phyloP scores from a whole-genome alignment of 2,329 filamentous ascomycete genomes.

The Paraconiothyrium brasiliense region DNA sequence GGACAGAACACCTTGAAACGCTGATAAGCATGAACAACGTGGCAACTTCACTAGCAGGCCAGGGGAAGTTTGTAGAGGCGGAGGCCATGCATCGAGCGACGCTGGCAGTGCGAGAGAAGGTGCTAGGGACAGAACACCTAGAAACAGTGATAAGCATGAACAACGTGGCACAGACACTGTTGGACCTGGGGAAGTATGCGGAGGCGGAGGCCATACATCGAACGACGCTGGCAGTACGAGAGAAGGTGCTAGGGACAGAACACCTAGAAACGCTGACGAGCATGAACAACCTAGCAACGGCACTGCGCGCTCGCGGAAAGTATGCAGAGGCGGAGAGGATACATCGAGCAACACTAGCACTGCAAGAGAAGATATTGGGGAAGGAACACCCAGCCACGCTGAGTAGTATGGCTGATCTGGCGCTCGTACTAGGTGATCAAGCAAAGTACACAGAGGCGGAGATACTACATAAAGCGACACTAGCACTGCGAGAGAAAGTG shows the following conservation, averaged over 20 bases:
- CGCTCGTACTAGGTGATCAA: not conserved
- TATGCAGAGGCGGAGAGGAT: slow-evolving; percentile 3
- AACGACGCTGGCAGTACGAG: not conserved
- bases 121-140: slow-evolving; percentile 13
- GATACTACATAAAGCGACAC: too few relatives aligned
- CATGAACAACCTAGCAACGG: not conserved
- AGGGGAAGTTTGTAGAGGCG: slow-evolving; percentile 11
- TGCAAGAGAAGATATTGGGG: not conserved
- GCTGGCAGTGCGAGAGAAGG: slow-evolving; percentile 10
- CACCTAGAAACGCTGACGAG: slow-evolving; percentile 3
- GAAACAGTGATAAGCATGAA: not conserved
- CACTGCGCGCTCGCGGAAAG: too few relatives aligned
- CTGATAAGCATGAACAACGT: not conserved
- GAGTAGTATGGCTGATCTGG: not conserved
- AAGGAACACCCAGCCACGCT: slow-evolving; percentile 9
- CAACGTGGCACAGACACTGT: not conserved
- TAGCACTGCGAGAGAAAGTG: too few relatives aligned
- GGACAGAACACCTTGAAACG: not conserved
- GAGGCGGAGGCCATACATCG: not conserved
- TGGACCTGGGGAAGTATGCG: slow-evolving; percentile 14
- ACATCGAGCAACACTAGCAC: not conserved
- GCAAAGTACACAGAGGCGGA: too few relatives aligned
- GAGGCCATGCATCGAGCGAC: slow-evolving; percentile 9
- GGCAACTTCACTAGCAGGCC: not conserved
- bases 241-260: slow-evolving; percentile 7